Evolutionary conservation across 176 grass and related monocot species (phyloP), one percentile per base, ranked within the genome.

Genomic region (Musa beccarii): DNA sequence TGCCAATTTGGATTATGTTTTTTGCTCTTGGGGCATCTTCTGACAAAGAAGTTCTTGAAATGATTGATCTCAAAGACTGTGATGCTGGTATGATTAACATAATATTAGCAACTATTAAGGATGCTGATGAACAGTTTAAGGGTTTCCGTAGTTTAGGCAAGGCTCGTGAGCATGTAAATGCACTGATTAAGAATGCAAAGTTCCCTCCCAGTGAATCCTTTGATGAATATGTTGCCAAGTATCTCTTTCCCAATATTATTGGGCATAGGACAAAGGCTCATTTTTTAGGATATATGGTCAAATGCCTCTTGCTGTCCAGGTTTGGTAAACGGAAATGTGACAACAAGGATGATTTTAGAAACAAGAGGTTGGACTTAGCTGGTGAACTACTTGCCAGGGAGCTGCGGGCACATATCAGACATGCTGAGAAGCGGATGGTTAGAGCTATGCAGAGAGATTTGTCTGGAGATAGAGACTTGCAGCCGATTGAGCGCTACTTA

Each of bases 311-410:
- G 69, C 75, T 93, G 73, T 88, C 84, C 65, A 89, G 73, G 79
- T 85, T 53, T 80, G 88, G 95, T 62, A 98, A 89, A 68, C 79
- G 95, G 49, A 98, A 91, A 75, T 98, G 90, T 53, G 90, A 98
- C 69, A 98, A 91, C 72, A 98, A 98, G 75, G 94, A 98, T 51
- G 90, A 93, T 91, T 98, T 93, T 75, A 84, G 90, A 69, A 98
- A 98, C 76, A 98, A 98, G 84, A 88, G 95, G 65, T 72, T 98
- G 78, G 88, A 91, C 12, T 75, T 90, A 75, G 76, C 86, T 71
- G 90, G 95, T 86, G 86, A 93, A 78, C 78, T 98, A 80, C 86
- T 98, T 72, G 82, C 84, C 75, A 87, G 90, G 76, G 94, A 98
- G 86, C 86, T 98, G 55, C 81, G 90, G 49, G 87, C 90, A 8